Percentiles rank a stretch among this genome's conserved stretches.
These are phyloP conservation scores for Geotrichum siamense DNA, from an alignment of 1,139 yeast genomes.

Conservation along the genomic window DNA sequence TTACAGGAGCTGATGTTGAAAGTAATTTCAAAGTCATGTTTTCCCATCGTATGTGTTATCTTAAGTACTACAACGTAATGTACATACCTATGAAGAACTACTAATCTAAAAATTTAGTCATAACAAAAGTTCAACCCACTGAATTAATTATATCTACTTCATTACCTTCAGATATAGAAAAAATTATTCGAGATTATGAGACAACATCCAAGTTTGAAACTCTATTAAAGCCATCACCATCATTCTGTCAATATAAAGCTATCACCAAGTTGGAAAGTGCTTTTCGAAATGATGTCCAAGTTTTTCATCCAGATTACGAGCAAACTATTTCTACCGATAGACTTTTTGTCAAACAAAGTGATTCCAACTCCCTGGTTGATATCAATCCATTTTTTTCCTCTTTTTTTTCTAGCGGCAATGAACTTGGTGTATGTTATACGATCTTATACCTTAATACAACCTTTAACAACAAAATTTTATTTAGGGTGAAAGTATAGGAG, in stretches of 20 bases:
- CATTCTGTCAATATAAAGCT: slow-evolving; percentile 15
- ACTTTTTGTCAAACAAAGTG: slow-evolving; percentile 8
- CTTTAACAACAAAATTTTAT: background rate
- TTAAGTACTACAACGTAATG: background rate
- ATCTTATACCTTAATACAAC: background rate
- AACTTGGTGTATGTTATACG: slow-evolving; percentile 12
- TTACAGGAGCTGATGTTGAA: slow-evolving; percentile 4
- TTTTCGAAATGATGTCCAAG: slow-evolving; percentile 8
- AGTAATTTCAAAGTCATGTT: slow-evolving; percentile 10
- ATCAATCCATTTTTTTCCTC: slow-evolving; percentile 13
- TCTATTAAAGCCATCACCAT: slow-evolving; percentile 13
- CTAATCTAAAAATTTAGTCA: slow-evolving; percentile 6
- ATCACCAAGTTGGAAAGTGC: slow-evolving; percentile 8
- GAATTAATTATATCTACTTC: slow-evolving; percentile 10
- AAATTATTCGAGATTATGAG: slow-evolving; percentile 10
- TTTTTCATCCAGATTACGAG: slow-evolving; percentile 16
- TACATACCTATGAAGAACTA: background rate
- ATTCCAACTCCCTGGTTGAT: slow-evolving; percentile 6
- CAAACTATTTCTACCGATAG: slow-evolving; percentile 9
- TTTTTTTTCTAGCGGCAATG: slow-evolving; percentile 16
- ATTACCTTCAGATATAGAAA: slow-evolving; percentile 12
- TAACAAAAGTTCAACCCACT: slow-evolving; percentile 8
- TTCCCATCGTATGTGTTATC: slow-evolving; percentile 9
- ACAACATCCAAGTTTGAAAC: slow-evolving; percentile 11
- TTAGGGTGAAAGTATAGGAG: slow-evolving; percentile 16